Conservation (phyloP, 129 eudicot species). For the Rutidosis leptorrhynchoides region DNA sequence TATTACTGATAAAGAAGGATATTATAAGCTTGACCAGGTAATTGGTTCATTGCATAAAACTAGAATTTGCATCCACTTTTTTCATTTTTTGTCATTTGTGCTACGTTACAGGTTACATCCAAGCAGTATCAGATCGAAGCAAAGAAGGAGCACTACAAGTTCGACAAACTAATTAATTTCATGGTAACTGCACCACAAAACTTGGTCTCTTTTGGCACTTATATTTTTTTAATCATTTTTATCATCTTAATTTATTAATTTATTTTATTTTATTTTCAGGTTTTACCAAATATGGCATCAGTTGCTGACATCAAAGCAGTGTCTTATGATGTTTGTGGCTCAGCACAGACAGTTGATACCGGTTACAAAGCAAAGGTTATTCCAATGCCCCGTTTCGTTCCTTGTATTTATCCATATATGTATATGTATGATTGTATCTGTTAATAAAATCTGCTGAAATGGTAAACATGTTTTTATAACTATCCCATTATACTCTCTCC, state of each 20-base stretch:
- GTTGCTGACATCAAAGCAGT: constrained; percentile 83
- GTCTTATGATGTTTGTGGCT: constrained; percentile 87
- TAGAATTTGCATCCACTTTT: constrained; percentile 1
- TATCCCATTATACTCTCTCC: constrained; percentile 19
- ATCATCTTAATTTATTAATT: constrained; percentile 1
- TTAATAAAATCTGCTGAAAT: background rate
- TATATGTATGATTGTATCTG: background rate
- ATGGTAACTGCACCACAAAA: constrained; percentile 49
- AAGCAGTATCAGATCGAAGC: constrained; percentile 83
- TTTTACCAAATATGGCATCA: constrained; percentile 94
- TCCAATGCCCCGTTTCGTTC: background rate
- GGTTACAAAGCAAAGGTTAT: constrained; percentile 75
- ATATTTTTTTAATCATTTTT: constrained; percentile 7
- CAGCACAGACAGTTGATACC: constrained; percentile 61
- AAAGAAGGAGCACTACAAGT: constrained; percentile 82
- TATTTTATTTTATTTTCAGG: constrained; percentile 50
- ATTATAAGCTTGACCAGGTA: constrained; percentile 98
- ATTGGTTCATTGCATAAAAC: constrained; percentile 15
- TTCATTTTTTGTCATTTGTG: constrained; percentile 5
- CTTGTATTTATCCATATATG: background rate
- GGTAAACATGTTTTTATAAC: constrained; percentile 6
- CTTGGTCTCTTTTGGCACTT: background rate
- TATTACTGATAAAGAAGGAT: constrained; percentile 78
- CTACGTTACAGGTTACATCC: constrained; percentile 68
- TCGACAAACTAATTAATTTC: constrained; percentile 63